phyloP scores from a whole-genome alignment of 106 monocot genomes.

The Dendrobium officinale region DNA sequence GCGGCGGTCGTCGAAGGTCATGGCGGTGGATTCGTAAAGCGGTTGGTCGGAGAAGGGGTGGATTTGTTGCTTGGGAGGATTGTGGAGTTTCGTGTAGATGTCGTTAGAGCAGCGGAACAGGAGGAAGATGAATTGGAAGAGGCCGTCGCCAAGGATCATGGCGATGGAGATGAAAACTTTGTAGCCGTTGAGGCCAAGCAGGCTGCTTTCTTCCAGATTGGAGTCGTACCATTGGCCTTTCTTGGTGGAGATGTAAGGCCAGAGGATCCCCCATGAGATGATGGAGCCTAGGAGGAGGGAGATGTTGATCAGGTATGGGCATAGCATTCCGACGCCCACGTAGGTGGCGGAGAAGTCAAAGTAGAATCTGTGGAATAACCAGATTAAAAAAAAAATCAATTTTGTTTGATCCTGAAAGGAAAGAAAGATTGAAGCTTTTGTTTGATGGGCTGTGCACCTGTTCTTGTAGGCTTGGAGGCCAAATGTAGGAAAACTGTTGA shows the following conservation, averaged over 20 bases:
- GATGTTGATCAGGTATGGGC: conserved; percentile 37
- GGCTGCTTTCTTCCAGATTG: neutral
- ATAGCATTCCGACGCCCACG: conserved; percentile 44
- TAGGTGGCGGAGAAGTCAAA: conserved; percentile 42
- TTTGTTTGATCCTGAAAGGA: no score
- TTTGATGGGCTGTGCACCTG: neutral
- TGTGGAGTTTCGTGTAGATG: neutral
- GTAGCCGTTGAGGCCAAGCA: conserved; percentile 36
- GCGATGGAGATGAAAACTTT: conserved; percentile 17
- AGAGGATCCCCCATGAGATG: conserved; percentile 44
- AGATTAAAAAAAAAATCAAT: neutral
- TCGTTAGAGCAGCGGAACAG: neutral
- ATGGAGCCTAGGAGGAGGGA: conserved; percentile 34
- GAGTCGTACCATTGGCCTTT: conserved; percentile 32
- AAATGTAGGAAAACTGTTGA: conserved; percentile 3
- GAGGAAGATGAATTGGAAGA: conserved; percentile 6
- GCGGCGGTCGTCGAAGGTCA: conserved; percentile 52
- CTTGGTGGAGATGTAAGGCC: conserved; percentile 30
- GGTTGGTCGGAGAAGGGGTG: neutral
- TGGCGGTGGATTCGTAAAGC: neutral
- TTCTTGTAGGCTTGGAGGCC: conserved; percentile 2
- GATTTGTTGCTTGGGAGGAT: neutral
- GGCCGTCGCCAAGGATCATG: conserved; percentile 17
- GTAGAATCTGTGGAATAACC: conserved; percentile 24
- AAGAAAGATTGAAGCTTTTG: neutral